phyloP scores from a whole-genome alignment of 2,329 filamentous ascomycete species.

The Lecanoromycetidae sp. region DNA sequence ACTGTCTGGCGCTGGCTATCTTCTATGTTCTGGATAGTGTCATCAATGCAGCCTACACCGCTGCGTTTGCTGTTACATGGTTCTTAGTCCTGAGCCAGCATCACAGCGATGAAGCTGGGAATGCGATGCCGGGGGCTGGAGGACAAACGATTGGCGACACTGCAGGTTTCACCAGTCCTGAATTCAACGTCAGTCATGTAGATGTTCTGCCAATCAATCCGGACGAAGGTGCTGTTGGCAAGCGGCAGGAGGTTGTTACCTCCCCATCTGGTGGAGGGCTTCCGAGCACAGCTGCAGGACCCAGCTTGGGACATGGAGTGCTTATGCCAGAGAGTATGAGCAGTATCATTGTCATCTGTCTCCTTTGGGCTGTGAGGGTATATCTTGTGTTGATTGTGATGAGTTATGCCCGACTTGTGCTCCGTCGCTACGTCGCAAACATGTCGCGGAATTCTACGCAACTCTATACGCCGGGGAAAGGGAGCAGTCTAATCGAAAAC shows the following conservation, averaged over 20 bases:
- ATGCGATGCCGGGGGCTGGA: slow-evolving; percentile 36
- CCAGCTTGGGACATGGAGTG: slow-evolving; percentile 51
- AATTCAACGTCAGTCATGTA: slow-evolving; percentile 48
- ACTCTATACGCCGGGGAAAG: slow-evolving; percentile 32
- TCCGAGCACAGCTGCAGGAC: slow-evolving; percentile 26
- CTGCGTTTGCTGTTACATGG: slow-evolving; percentile 72
- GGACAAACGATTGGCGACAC: slow-evolving; percentile 47
- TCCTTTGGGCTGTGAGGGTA: slow-evolving; percentile 61
- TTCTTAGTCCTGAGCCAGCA: slow-evolving; percentile 60
- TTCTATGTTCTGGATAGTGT: slow-evolving; percentile 72
- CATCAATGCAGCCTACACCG: slow-evolving; percentile 71
- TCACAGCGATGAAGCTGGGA: slow-evolving; percentile 33
- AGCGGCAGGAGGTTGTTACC: slow-evolving; percentile 42
- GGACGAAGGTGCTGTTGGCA: slow-evolving; percentile 31
- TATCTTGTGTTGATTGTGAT: slow-evolving; percentile 81
- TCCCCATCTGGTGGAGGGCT: slow-evolving; percentile 26
- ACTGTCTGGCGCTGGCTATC: slow-evolving; percentile 71
- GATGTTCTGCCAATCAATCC: slow-evolving; percentile 41
- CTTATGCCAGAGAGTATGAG: slow-evolving; percentile 55
- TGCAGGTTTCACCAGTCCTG: slow-evolving; percentile 52
- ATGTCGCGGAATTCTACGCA: slow-evolving; percentile 31
- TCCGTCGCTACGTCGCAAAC: slow-evolving; percentile 56
- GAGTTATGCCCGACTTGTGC: slow-evolving; percentile 64
- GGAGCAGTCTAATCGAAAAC: slow-evolving; percentile 42
- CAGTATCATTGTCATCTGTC: slow-evolving; percentile 63